Evolutionary conservation across 2,329 filamentous ascomycete species (phyloP), one percentile per base, ranked within the genome.

Genomic region (Botrytis sinoallii): DNA sequence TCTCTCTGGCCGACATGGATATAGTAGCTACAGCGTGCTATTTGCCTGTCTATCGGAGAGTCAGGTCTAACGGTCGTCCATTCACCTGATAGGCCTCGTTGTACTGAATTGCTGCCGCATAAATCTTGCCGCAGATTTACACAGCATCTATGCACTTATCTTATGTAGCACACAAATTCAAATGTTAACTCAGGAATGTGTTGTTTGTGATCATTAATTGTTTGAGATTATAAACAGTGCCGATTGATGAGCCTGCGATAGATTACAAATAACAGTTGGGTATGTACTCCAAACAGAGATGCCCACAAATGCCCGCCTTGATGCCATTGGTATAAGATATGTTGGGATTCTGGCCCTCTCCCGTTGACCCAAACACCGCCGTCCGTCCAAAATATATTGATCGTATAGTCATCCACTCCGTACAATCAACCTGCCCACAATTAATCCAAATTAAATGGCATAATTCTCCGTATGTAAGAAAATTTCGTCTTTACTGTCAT

Each of bases 391-490:
- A 57, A 73, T 57, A 44, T 69, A 61, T 55, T 61, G 55, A 68
- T 69, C 29, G 22, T 73, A 32, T 20, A 40, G 60, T 69, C 55
- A 25, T 22, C 42, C 66, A 60, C 48, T 25, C 60, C 52, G 38
- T 61, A 61, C 42, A 61, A 48, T 9, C n/a, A 68, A 48, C 18
- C 22, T 70, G 20, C 38, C 38, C 29, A 46, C 4, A 8, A 57
- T n/a, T 32, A 18, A 61, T 12, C 14, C n/a, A 35, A 29, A 48
- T 73, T 83, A 97, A 75, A 97, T 86, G 70, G 94, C 93, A 84
- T 97, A 98, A 82, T 98, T 98, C 86, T 98, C 95, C 5, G 95
- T 93, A 84, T 98, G 95, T 82, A 98, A 83, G 82, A 95, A 98
- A 72, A 98, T 92, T 87, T 98, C 95, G 81, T 98, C 95, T 65